phyloP scores from a whole-genome alignment of 164 flowering plant genomes.

The Piper betle region DNA sequence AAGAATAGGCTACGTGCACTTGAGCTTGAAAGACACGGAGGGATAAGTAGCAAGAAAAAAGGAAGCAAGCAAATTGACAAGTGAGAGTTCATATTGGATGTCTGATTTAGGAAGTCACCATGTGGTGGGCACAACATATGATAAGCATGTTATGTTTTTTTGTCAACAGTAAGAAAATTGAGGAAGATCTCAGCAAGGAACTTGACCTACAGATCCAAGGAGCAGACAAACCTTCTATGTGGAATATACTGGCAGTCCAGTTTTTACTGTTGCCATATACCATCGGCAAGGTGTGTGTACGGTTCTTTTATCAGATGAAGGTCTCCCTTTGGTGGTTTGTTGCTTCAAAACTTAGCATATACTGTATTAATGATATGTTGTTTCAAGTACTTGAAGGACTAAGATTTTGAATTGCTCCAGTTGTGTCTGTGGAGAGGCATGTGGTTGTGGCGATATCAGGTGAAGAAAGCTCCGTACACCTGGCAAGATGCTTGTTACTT shows the following conservation, averaged over 20 bases:
- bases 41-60: slow-evolving; percentile 62
- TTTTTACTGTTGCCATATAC: slow-evolving; percentile 80
- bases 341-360: not conserved
- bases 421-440: slow-evolving; percentile 50
- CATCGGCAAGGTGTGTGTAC: slow-evolving; percentile 53
- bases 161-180: slow-evolving; percentile 37
- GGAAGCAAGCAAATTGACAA: slow-evolving; percentile 61
- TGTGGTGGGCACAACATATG: not conserved
- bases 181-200: slow-evolving; percentile 81
- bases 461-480: slow-evolving; percentile 59
- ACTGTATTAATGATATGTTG: not conserved
- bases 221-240: slow-evolving; percentile 74
- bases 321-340: not conserved
- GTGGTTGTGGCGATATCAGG: slow-evolving; percentile 89
- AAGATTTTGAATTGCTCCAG: slow-evolving; percentile 25
- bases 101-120: not conserved
- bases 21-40: slow-evolving; percentile 86
- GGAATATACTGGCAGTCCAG: slow-evolving; percentile 71
- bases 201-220: slow-evolving; percentile 89
- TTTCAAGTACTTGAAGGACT: not conserved
- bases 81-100: slow-evolving; percentile 21
- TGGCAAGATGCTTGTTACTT: slow-evolving; percentile 95
- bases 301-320: not conserved
- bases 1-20: slow-evolving; percentile 77
- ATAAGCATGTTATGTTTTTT: not conserved